Conservation (phyloP, 345 rosid genomes). For the Eucalyptus pauciflora region DNA sequence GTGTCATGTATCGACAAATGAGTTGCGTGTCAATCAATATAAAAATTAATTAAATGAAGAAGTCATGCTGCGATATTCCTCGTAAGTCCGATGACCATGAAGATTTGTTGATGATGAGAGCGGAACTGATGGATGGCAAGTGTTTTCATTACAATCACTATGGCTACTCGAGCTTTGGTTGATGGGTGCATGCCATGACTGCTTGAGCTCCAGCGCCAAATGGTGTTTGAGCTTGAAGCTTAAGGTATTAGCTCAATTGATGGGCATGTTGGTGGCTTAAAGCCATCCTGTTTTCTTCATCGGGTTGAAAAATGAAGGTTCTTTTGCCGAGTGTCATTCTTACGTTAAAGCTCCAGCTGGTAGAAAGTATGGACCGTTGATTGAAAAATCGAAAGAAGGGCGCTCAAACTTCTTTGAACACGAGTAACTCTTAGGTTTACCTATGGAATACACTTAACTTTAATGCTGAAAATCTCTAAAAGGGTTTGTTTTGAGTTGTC, state of each 20-base stretch:
- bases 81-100: accelerated
- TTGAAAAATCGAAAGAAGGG: background rate
- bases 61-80: accelerated
- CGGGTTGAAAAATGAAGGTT: background rate
- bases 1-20: background rate
- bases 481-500: background rate
- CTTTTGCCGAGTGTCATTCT: background rate
- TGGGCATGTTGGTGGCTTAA: background rate
- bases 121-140: background rate
- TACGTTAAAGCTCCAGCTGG: background rate
- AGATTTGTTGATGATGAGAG: background rate
- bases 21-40: accelerated
- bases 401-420: background rate
- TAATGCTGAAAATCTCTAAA: background rate
- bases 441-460: background rate
- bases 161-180: background rate
- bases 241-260: background rate
- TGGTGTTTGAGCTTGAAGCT: background rate
- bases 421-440: background rate
- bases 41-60: background rate
- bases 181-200: accelerated
- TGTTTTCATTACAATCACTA: background rate
- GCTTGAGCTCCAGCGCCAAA: background rate
- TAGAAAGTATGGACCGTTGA: background rate
- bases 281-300: background rate